These are phyloP conservation scores for Stromatinia cepivora DNA, from an alignment of 2,329 filamentous ascomycete species.

Conservation along the genomic window DNA sequence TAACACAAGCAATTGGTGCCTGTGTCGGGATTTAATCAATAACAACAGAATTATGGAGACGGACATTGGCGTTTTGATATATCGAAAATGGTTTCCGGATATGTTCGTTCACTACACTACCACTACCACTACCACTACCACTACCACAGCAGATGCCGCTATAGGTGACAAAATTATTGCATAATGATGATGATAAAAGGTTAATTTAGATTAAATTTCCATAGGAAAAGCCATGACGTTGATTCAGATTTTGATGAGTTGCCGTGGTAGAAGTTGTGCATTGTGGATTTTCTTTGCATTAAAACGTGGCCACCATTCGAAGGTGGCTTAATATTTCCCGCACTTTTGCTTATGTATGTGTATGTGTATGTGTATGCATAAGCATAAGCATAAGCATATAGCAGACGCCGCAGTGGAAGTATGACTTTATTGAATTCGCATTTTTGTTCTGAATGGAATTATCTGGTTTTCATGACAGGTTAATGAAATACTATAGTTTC, in stretches of 20 bases:
- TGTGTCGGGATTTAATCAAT: neutral
- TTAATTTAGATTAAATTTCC: neutral
- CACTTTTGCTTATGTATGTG: neutral
- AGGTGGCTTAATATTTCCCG: constrained; percentile 12
- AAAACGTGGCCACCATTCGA: constrained; percentile 9
- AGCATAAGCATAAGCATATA: neutral
- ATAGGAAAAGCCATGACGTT: neutral
- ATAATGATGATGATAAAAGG: neutral
- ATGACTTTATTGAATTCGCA: constrained; percentile 2
- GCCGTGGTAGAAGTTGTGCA: neutral
- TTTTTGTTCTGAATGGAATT: neutral
- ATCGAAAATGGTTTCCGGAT: neutral
- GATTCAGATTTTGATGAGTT: constrained; percentile 9
- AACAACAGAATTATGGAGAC: neutral
- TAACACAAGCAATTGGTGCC: neutral
- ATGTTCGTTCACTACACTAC: neutral
- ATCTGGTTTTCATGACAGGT: neutral
- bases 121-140: too few relatives aligned
- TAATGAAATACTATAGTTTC: neutral
- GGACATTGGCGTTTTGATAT: neutral
- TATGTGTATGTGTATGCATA: neutral
- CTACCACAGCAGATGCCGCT: too few relatives aligned
- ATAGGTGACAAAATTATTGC: neutral
- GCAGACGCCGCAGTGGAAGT: neutral
- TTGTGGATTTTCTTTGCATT: constrained; percentile 17